These are phyloP conservation scores for Lachnellula subtilissima DNA, from an alignment of 2,329 filamentous ascomycete genomes.

Conservation along the genomic window DNA sequence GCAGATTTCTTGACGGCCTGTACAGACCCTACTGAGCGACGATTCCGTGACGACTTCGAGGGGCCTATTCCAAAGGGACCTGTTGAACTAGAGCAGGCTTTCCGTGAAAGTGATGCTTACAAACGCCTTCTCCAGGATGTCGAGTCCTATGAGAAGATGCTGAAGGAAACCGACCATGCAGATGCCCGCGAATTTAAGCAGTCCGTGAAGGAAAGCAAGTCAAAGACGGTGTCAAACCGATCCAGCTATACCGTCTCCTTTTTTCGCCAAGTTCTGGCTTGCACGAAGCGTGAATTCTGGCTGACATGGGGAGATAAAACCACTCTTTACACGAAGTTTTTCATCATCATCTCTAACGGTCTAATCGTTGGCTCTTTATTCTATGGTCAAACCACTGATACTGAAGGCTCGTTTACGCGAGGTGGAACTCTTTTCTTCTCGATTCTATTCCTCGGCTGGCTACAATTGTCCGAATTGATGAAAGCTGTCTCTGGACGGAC, in stretches of 20 bases:
- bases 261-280: conserved; percentile 61
- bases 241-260: conserved; percentile 76
- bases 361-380: conserved; percentile 78
- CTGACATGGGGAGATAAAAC: conserved; percentile 70
- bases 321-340: conserved; percentile 71
- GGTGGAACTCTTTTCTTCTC: conserved; percentile 63
- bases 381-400: conserved; percentile 59
- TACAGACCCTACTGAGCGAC: conserved; percentile 67
- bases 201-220: conserved; percentile 62
- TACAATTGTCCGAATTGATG: conserved; percentile 75
- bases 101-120: conserved; percentile 58
- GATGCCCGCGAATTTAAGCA: conserved; percentile 62
- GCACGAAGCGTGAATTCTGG: conserved; percentile 73
- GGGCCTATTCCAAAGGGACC: conserved; percentile 41
- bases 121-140: conserved; percentile 57
- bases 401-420: conserved; percentile 57
- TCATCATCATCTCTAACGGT: conserved; percentile 69
- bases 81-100: conserved; percentile 59
- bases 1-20: conserved; percentile 74
- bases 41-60: conserved; percentile 32
- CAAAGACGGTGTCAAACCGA: conserved; percentile 61
- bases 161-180: conserved; percentile 51
- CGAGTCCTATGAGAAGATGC: conserved; percentile 51
- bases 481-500: conserved; percentile 67
- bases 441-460: conserved; percentile 62